Evolutionary conservation across 441 rosid genomes (phyloP), one percentile per base, ranked within the genome.

Genomic region (Pelargonium fulgidum): DNA sequence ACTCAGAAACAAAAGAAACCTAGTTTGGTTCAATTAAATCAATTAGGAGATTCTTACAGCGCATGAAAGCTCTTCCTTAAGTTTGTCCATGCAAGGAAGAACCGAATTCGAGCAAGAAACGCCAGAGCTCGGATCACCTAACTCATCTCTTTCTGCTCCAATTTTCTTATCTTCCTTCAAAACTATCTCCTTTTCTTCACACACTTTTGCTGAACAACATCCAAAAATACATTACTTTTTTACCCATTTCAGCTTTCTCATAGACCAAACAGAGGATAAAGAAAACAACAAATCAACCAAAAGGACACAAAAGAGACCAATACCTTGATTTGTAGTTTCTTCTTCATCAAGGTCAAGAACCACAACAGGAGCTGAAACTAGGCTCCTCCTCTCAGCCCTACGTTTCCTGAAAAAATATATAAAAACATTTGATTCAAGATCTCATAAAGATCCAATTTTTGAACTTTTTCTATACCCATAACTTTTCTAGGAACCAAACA

Each of bases 31-130:
- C 54, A 26, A 59, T 44, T 9, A 7, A 11, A 26, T 41, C 13
- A 9, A 44, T 11, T n/a, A 45, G 3, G n/a, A 72, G 75, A 72
- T 54, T 36, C 88, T 81, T 80, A 94, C 97, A 5, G 99, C 99
- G 65, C 99, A 94, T 13, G 99, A 92, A 65, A 93, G 87, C 64
- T 93, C 99, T 13, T 91, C 95, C 75, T 88, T 85, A 17, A 93
- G 97, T 74, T 86, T 90, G 70, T 91, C 97, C 65, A 91, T 73
- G 70, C 91, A 87, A 2, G 93, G 88, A 70, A 83, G 76, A 65
- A 56, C 76, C 2, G 77, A 26, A 64, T 54, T 71, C 22, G 87
- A 69, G 76, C 72, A 69, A 50, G 84, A 76, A 77, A 70, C 78
- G 20, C 47, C 70, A 44, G 75, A 64, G 1, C 68, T 64, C 47